A percentile compares a stretch with the other conserved stretches of the same genome.
These are phyloP conservation scores for Globisporangium spiculum DNA, from an alignment of 352 stramenopile species.

Conservation along the genomic window DNA sequence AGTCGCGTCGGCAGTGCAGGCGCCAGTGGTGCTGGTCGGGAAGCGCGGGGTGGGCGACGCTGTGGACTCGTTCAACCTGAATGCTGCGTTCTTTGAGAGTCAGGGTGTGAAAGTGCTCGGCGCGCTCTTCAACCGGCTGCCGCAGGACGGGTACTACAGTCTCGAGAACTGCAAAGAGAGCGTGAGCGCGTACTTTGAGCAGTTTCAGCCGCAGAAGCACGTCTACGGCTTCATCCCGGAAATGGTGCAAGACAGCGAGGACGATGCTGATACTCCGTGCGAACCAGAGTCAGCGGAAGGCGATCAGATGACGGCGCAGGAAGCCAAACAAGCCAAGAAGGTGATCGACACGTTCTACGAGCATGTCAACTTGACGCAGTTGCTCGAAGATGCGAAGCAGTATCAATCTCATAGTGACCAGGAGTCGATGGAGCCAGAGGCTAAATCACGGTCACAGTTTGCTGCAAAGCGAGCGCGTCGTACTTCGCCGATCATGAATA, in stretches of 20 bases:
- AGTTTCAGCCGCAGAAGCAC: slow-evolving; percentile 61
- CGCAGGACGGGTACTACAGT: slow-evolving; percentile 93
- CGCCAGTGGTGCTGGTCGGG: slow-evolving; percentile 93
- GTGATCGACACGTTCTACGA: slow-evolving; percentile 42
- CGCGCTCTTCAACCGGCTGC: slow-evolving; percentile 95
- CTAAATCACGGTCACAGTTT: neutral
- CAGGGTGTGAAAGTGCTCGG: slow-evolving; percentile 92
- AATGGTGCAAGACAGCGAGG: slow-evolving; percentile 28
- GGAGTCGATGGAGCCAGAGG: neutral
- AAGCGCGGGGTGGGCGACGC: slow-evolving; percentile 96
- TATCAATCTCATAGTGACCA: slow-evolving; percentile 11
- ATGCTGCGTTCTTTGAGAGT: slow-evolving; percentile 94
- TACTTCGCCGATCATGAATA: neutral
- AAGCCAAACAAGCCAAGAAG: slow-evolving; percentile 21
- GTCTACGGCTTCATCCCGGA: slow-evolving; percentile 88
- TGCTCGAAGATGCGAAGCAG: slow-evolving; percentile 31
- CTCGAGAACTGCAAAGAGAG: slow-evolving; percentile 88
- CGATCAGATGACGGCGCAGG: slow-evolving; percentile 20
- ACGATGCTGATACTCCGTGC: neutral
- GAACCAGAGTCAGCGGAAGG: neutral
- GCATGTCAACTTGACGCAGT: slow-evolving; percentile 32
- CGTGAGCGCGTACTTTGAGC: slow-evolving; percentile 91
- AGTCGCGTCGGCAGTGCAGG: slow-evolving; percentile 57
- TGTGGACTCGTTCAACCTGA: slow-evolving; percentile 97
- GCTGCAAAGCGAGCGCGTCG: slow-evolving; percentile 2